These are phyloP conservation scores for Leptodontidium sp. DNA, from an alignment of 2,329 filamentous ascomycete species.

Conservation along the genomic window DNA sequence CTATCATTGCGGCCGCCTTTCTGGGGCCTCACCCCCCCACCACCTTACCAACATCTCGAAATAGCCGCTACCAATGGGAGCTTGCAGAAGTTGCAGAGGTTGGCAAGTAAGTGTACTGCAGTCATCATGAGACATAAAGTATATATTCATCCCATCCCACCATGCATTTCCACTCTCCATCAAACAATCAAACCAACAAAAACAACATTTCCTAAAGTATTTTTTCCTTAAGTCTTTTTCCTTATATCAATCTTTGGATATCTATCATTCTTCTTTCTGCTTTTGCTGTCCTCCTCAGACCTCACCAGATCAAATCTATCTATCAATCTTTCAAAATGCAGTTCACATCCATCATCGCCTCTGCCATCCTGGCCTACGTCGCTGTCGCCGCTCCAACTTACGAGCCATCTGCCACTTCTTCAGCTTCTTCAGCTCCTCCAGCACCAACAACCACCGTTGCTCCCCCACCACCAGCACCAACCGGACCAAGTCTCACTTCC, in stretches of 20 bases:
- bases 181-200: slow-evolving; percentile 36
- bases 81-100: background rate
- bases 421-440: slow-evolving; percentile 14
- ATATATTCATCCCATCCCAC: slow-evolving; percentile 23
- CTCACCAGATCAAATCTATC: slow-evolving; percentile 21
- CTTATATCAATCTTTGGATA: slow-evolving; percentile 28
- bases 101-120: background rate
- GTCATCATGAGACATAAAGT: slow-evolving; percentile 12
- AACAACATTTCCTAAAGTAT: slow-evolving; percentile 33
- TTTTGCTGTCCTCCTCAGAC: slow-evolving; percentile 20
- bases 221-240: slow-evolving; percentile 34
- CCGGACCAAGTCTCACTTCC: slow-evolving; percentile 34
- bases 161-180: slow-evolving; percentile 27
- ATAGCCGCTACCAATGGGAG: slow-evolving; percentile 15
- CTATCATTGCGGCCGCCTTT: slow-evolving; percentile 3
- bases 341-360: slow-evolving; percentile 47
- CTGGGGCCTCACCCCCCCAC: background rate
- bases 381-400: slow-evolving; percentile 42
- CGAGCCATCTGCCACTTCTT: slow-evolving; percentile 36
- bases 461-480: slow-evolving; percentile 21
- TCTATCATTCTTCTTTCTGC: slow-evolving; percentile 26
- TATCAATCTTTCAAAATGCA: slow-evolving; percentile 46
- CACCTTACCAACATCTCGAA: slow-evolving; percentile 18
- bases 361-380: slow-evolving; percentile 52
- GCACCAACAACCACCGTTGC: slow-evolving; percentile 24